Evolutionary conservation across 2,329 filamentous ascomycete genomes (phyloP), one percentile per base, ranked within the genome.

Genomic region (Myriosclerotinia scirpicola): DNA sequence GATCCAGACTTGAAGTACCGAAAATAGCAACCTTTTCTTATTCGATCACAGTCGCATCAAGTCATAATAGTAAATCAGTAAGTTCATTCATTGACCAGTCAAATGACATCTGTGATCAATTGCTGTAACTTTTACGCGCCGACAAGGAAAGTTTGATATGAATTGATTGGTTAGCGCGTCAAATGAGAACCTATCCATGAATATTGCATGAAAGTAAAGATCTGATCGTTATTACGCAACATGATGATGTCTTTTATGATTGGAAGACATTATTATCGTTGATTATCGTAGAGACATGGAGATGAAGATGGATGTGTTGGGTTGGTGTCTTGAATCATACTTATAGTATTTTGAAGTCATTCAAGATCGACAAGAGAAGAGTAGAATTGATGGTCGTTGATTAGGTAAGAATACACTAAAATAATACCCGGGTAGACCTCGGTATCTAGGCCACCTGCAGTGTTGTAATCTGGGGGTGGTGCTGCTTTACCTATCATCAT

Each of bases 51-150:
- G 68, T 72, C 68, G 70, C 71, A 53, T 15, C 34, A 66, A 62
- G 55, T 66, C 40, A 61, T 67, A 61, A 64, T 60, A 69, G 68
- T 70, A 44, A 65, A 67, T 62, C 9, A 22, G 5, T 11, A 11
- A 22, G 26, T 50, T 50, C n/a, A 70, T 62, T 59, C 54, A 61
- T 64, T 34, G 60, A 55, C 64, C 65, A 70, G 40, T 65, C 55
- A 55, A 64, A 54, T 55, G 48, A 15, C 36, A 42, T 30, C 15
- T 38, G 20, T 62, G 54, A 40, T 68, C 60, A 66, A 71, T 73
- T 67, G 69, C 69, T 72, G 71, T 72, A 60, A 65, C 71, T 54
- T 48, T 70, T 75, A 76, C 69, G 73, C 74, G 74, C 74, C 71
- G 67, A 67, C 38, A 50, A 50, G 26, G n/a, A 66, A 30, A 56